These are phyloP conservation scores for Triadica sebifera DNA, from an alignment of 345 rosid genomes.

Conservation along the genomic window DNA sequence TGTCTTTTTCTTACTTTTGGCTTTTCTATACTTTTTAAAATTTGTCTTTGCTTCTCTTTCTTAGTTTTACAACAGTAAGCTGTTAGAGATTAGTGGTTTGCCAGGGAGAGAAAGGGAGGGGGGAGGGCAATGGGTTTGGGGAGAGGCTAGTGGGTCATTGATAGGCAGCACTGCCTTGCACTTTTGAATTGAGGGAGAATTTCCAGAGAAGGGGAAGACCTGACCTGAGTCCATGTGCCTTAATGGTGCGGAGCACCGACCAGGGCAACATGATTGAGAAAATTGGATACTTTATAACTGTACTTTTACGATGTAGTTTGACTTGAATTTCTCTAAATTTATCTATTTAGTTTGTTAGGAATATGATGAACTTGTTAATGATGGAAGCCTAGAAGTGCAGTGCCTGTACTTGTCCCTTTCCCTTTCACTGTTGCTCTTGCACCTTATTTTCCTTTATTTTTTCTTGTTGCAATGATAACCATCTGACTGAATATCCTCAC, in stretches of 20 bases:
- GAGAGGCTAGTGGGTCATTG: no score
- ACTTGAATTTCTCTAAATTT: neutral
- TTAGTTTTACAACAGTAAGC: no score
- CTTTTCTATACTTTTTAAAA: neutral
- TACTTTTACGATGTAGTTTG: neutral
- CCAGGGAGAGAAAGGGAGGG: neutral
- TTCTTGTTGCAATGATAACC: constrained; percentile 21
- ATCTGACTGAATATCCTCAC: constrained; percentile 83
- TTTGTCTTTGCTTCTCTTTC: neutral
- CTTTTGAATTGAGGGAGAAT: no score
- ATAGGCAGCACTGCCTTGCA: no score
- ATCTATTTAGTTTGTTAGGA: neutral
- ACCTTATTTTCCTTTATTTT: neutral
- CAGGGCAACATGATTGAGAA: no score
- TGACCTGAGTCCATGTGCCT: no score
- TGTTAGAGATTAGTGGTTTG: neutral
- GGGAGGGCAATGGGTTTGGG: no score
- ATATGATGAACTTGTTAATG: constrained; percentile 1
- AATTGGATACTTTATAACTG: no score
- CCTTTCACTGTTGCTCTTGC: neutral
- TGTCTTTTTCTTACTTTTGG: constrained; percentile 1
- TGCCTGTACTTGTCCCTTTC: neutral
- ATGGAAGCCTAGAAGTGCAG: constrained; percentile 1
- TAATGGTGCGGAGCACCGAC: no score
- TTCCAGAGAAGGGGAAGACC: no score